These are phyloP conservation scores for Teratosphaeria destructans DNA, from an alignment of 2,329 filamentous ascomycete species.

Conservation along the genomic window DNA sequence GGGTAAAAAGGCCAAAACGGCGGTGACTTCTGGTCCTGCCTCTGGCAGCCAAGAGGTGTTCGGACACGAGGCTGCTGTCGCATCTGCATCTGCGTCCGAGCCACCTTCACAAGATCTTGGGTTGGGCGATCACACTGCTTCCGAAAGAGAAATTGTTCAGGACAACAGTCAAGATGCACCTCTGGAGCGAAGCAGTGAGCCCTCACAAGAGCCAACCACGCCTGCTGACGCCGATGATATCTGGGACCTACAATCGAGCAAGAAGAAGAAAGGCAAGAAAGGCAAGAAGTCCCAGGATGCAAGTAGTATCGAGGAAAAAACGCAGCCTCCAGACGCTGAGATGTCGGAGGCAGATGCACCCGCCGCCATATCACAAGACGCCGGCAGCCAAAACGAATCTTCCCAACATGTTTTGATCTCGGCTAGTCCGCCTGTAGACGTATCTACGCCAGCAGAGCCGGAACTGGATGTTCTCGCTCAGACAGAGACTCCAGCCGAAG, in stretches of 20 bases:
- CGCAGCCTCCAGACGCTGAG: background rate
- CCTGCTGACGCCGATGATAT: background rate
- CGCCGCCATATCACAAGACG: background rate
- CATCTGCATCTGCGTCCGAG: background rate
- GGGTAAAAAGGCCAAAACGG: constrained; percentile 12
- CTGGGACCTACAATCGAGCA: background rate
- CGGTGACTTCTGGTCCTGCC: background rate
- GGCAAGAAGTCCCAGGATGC: constrained; percentile 10
- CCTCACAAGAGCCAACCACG: background rate
- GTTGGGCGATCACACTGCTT: background rate
- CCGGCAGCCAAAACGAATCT: background rate
- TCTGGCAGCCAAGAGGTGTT: background rate
- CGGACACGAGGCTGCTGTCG: background rate
- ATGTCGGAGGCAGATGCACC: background rate
- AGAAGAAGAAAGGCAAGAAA: constrained; percentile 17
- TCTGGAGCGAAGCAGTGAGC: background rate
- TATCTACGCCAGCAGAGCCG: background rate
- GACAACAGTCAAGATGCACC: background rate
- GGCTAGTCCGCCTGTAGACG: background rate
- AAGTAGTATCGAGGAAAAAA: background rate
- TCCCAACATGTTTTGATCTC: background rate
- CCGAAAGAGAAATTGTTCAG: background rate
- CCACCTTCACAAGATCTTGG: background rate
- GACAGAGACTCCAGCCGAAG: background rate
- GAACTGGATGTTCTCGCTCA: background rate